Evolutionary conservation across 2,329 filamentous ascomycete species (phyloP), one percentile per base, ranked within the genome.

Genomic region (Sphaerulina populicola): DNA sequence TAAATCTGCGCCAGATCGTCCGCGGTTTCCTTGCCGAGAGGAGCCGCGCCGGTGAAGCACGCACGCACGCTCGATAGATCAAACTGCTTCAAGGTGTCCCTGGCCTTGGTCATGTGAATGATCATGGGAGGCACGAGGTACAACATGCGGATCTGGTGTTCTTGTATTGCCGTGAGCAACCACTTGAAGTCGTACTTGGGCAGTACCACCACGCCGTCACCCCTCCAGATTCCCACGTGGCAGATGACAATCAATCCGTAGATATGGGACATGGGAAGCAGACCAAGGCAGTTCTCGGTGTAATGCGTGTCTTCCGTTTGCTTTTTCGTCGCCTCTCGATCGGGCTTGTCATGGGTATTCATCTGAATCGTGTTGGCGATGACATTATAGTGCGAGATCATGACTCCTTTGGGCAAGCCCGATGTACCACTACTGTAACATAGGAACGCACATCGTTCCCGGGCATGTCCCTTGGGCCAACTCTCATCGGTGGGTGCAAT

Each of bases 391-490:
- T 91, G 86, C 3, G 85, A 86, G 53, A 91, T 86, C 82, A 87
- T 88, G 47, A 90, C 86, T 40, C 85, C 86, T 45, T 68, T 68
- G 2, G 86, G 86, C 35, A 90, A 70, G 2, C 86, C 86, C 9
- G 85, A 89, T 1, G 86, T 91, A 15, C 86, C 86, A 64, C 82
- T 87, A 0, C 84, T 88, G 66, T 88, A 90, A 70, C 85, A 89
- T 40, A 94, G 73, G 64, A 86, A 91, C 0, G 87, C 84, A 5
- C 81, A 81, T 60, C 84, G 82, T 48, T 79, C 78, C 33, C 77
- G 77, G 2, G 82, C 83, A 59, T 86, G 80, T 0, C 85, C 84
- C 53, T 75, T 74, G 38, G 69, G 62, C 82, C 83, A 86, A 30
- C 72, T 73, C 62, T 85, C 65, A 4, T 74, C 69, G 1, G 61